phyloP scores from a whole-genome alignment of 2,329 filamentous ascomycete genomes.

The Beauveria pseudobassiana region DNA sequence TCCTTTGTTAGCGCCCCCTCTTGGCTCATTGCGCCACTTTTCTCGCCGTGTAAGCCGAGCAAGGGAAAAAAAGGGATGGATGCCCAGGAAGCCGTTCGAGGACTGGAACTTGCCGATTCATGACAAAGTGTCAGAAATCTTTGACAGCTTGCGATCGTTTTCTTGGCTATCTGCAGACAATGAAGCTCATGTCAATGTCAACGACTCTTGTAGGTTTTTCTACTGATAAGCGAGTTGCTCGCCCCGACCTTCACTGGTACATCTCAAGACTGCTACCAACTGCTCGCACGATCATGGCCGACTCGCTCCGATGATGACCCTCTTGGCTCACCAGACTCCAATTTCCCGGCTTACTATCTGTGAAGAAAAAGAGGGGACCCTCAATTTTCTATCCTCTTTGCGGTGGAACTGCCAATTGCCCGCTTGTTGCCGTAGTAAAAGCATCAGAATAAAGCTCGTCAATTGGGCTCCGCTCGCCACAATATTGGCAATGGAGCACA shows the following conservation, averaged over 20 bases:
- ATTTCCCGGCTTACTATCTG: conserved; percentile 2
- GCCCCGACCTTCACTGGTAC: too few species aligned
- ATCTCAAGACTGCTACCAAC: neutral
- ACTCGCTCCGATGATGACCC: neutral
- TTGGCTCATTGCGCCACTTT: conserved; percentile 1
- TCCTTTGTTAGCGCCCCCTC: neutral
- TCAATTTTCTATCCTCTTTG: neutral
- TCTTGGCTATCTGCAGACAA: too few species aligned
- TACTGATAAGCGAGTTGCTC: too few species aligned
- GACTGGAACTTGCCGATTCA: too few species aligned
- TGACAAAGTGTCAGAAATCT: too few species aligned
- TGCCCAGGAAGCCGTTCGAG: neutral
- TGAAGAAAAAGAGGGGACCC: neutral
- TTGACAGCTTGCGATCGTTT: too few species aligned
- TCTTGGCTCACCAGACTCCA: neutral
- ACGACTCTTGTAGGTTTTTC: neutral
- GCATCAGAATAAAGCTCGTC: neutral
- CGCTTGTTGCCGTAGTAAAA: neutral
- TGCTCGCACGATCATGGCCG: neutral
- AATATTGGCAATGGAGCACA: conserved; percentile 3
- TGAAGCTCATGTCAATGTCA: neutral
- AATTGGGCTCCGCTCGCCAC: neutral
- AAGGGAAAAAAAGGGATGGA: neutral
- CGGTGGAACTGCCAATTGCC: neutral
- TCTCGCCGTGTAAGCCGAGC: conserved; percentile 5